Conservation (phyloP, 2,329 filamentous ascomycete genomes). For the Whalleya microplaca region DNA sequence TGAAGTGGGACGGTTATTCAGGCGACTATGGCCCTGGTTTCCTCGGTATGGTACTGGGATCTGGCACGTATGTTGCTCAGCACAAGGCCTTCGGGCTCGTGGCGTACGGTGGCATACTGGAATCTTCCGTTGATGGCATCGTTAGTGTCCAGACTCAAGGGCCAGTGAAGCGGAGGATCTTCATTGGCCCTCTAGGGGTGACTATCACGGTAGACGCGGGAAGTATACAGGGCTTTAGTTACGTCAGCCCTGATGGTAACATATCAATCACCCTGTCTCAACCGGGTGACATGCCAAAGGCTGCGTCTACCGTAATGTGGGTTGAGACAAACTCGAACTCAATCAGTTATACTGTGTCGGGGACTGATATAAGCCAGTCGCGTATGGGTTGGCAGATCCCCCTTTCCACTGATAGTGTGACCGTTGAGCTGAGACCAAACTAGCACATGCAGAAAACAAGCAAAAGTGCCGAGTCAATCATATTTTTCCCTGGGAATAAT, state of each 20-base stretch:
- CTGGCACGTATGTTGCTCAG: conserved; percentile 52
- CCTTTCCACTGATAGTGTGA: conserved; percentile 28
- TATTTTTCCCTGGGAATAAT: too few species aligned
- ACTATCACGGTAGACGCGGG: conserved; percentile 48
- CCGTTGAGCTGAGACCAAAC: conserved; percentile 21
- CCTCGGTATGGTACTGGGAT: conserved; percentile 53
- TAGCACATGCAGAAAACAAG: background rate
- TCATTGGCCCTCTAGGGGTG: conserved; percentile 50
- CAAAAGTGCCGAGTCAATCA: background rate
- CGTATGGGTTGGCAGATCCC: conserved; percentile 37
- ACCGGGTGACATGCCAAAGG: conserved; percentile 31
- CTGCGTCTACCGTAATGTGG: conserved; percentile 41
- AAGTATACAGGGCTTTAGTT: conserved; percentile 44
- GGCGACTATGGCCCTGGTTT: conserved; percentile 63
- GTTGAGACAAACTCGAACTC: conserved; percentile 37
- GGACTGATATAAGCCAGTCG: conserved; percentile 20
- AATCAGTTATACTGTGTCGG: conserved; percentile 30
- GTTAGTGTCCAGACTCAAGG: conserved; percentile 48
- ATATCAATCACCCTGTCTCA: conserved; percentile 39
- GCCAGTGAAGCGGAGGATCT: conserved; percentile 51
- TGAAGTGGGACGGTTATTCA: conserved; percentile 59
- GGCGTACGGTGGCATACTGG: conserved; percentile 52
- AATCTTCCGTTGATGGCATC: conserved; percentile 20
- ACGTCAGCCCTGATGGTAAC: conserved; percentile 28
- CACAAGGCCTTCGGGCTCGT: conserved; percentile 50